Percentiles rank a stretch among this genome's conserved stretches.
Evolutionary conservation across 139 green algal genomes (phyloP).

Genomic region (Tetradesmus lagerheimii): DNA sequence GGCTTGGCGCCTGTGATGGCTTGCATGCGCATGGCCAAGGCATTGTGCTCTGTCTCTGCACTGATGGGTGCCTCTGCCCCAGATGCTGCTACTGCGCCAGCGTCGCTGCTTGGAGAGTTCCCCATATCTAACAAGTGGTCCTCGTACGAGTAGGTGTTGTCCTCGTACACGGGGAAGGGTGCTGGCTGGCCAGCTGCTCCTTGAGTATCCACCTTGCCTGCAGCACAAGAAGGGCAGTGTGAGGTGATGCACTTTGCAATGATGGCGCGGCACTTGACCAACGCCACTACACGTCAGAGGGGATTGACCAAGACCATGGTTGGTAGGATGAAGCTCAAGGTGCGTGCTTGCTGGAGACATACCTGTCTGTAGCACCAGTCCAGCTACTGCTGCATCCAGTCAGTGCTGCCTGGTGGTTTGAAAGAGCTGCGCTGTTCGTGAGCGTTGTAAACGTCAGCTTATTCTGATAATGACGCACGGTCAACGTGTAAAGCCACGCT

Average conservation of each 20-base stretch:
- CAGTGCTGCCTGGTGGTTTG: no score
- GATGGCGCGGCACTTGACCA: not conserved
- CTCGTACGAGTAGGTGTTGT: conserved; percentile 39
- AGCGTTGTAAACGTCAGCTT: no score
- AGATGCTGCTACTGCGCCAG: not conserved
- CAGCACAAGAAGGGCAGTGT: not conserved
- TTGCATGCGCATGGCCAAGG: conserved; percentile 16
- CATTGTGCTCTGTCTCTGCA: conserved; percentile 31
- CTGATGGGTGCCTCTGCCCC: not conserved
- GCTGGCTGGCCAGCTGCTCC: not conserved
- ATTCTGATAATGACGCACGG: not conserved
- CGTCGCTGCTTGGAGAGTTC: not conserved
- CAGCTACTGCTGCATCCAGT: conserved; percentile 3
- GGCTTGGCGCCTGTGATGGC: conserved; percentile 51
- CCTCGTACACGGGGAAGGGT: not conserved
- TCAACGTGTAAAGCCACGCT: not conserved
- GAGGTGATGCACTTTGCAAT: not conserved
- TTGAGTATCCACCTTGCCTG: conserved; percentile 3
- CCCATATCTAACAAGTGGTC: conserved; percentile 43
- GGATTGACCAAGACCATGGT: no score
- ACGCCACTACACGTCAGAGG: not conserved
- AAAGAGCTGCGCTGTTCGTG: not conserved
- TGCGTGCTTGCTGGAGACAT: not conserved
- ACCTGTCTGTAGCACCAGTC: not conserved
- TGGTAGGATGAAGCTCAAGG: no score